phyloP scores from a whole-genome alignment of 805 yeast species.

The Kluyveromyces dobzhanskii region DNA sequence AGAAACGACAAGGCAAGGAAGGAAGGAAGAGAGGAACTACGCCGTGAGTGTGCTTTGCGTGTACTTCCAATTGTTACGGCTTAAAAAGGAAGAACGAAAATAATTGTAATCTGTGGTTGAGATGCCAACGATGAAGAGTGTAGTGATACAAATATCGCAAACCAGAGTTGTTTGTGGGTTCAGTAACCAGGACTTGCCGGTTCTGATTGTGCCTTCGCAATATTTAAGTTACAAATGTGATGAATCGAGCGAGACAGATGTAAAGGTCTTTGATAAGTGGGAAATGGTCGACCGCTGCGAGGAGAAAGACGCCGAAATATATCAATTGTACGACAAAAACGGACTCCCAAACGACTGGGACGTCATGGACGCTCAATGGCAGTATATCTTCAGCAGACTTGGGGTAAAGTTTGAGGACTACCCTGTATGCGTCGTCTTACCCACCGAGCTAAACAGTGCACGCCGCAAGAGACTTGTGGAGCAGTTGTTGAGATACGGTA shows the following conservation, averaged over 20 bases:
- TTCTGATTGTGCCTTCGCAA: conserved; percentile 46
- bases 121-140: conserved; percentile 38
- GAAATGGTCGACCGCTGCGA: conserved; percentile 20
- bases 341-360: conserved; percentile 71
- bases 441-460: conserved; percentile 19
- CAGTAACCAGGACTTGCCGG: conserved; percentile 56
- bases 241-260: conserved; percentile 10
- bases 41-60: too few species aligned
- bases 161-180: conserved; percentile 61
- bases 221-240: conserved; percentile 27
- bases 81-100: too few species aligned
- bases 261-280: conserved; percentile 20
- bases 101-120: too few species aligned
- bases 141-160: conserved; percentile 65
- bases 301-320: conserved; percentile 5
- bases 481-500: conserved; percentile 66
- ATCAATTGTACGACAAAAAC: conserved; percentile 5
- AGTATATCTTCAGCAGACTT: conserved; percentile 46
- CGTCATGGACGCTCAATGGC: conserved; percentile 58
- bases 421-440: conserved; percentile 48
- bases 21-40: too few species aligned
- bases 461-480: conserved; percentile 57
- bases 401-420: conserved; percentile 48
- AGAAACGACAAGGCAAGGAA: too few species aligned
- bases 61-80: too few species aligned